Base-by-base conservation (phyloP, 805 yeast genomes). In the Zygosaccharomyces lentus region DNA sequence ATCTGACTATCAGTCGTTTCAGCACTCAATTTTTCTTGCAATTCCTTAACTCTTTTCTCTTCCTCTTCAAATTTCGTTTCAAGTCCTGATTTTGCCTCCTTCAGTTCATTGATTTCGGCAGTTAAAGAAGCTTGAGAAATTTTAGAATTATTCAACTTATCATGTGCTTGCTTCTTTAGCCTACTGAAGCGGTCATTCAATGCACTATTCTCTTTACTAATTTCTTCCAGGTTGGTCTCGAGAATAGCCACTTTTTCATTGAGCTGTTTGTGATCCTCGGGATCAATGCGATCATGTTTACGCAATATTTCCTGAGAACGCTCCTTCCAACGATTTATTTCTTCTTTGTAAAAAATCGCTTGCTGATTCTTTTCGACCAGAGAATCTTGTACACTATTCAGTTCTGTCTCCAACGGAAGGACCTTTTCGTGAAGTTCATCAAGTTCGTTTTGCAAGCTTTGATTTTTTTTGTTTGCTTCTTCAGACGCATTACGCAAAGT, bases 401-500 rank as follows among this genome's bases (percentile, higher is more conserved):
- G 47, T 47, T 70, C 62, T 5, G 66, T 55, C 49, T 74, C 70
- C 46, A 80, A 56, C 0, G 83, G 82, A 27, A 72, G 74, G 3
- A 77, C 34, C 43, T 71, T 66, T 2, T 46, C 55, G 4, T 61
- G 54, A 2, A 70, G 41, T 1, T 48, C 53, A 3, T 58, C 56
- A 12, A 78, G 43, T 49, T 73, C 65, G 2, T 49, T 39, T 55
- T 78, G 78, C 32, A 82, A 67, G 6, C 61, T 62, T 34, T 57
- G 53, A 10, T 70, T 65, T 43, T 59, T 65, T 12, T 57, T 52
- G 17, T 60, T 47, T 34, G 64, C 63, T 3, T 57, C 49, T 19
- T 62, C 60, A 45, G 72, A 66, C 43, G 82, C 87, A 45, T 70
- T 69, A 41, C 90, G 73, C 52, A 84, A 69, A 1, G 86, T 76